Evolutionary conservation across 108 stramenopile species (phyloP).

Genomic region (Cyclotella kingstonii): DNA sequence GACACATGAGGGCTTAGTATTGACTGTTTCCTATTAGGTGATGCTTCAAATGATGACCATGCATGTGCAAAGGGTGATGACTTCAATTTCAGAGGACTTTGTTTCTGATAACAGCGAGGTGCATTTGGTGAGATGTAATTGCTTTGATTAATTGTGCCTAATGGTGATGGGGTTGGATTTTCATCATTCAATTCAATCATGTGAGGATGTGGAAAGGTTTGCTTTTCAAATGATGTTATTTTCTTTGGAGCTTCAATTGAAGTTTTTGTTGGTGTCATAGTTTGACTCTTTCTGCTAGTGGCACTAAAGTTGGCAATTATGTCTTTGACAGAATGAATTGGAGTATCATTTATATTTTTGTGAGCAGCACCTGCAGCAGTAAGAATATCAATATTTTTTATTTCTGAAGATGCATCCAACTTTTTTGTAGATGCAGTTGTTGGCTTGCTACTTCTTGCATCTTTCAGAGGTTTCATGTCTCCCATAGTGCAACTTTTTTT

Average conservation of each 20-base stretch:
- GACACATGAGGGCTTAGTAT: too few species aligned
- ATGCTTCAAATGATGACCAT: too few species aligned
- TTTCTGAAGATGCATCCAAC: not conserved
- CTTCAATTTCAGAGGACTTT: too few species aligned
- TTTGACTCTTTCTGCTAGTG: constrained; percentile 6
- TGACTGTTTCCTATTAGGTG: too few species aligned
- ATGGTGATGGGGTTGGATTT: constrained; percentile 8
- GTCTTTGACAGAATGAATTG: constrained; percentile 24
- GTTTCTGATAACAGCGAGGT: too few species aligned
- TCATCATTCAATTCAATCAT: not conserved
- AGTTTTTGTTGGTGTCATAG: not conserved
- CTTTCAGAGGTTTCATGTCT: not conserved
- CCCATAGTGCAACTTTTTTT: not conserved
- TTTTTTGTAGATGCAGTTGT: not conserved
- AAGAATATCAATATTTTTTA: not conserved
- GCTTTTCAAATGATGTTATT: constrained; percentile 5
- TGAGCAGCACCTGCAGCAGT: not conserved
- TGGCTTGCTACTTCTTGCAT: not conserved
- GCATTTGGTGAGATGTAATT: not conserved
- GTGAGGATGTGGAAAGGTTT: constrained; percentile 7
- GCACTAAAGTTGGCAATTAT: constrained; percentile 19
- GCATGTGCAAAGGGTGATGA: too few species aligned
- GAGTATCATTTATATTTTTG: not conserved
- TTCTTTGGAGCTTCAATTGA: not conserved
- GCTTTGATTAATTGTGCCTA: constrained; percentile 1